Evolutionary conservation across 495 filamentous ascomycete species (phyloP), one percentile per base, ranked within the genome.

Genomic region (Bombardia bombarda): DNA sequence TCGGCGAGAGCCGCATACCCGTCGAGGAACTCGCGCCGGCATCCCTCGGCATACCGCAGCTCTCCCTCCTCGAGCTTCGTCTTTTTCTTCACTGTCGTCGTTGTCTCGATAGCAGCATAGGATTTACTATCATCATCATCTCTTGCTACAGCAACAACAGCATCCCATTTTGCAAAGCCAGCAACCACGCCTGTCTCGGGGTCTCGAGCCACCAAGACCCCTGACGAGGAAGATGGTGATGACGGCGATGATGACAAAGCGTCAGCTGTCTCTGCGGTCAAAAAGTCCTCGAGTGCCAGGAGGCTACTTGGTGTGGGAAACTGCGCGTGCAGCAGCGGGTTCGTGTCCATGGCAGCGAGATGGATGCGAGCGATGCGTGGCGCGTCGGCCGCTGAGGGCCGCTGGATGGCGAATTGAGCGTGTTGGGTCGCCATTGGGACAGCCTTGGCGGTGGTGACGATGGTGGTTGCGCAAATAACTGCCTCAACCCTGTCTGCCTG

Each of bases 321-420:
- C 38, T 73, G 69, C 1, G 52, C 61, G 47, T 64, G 59, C 4
- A 70, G 53, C 22, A 72, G 44, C 6, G 44, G 45, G 37, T 72
- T 72, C 33, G 53, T 32, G 30, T 59, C 51, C 57, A 73, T 72
- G 22, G 69, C 67, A n/a, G 50, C 41, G 19, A 68, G 47, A 31
- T 72, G 68, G 26, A 70, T 60, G 21, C 51, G 52, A 7, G 66
- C 65, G 38, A 73, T 67, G 25, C 58, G 52, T n/a, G 53, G 36
- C n/a, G 61, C 67, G 43, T 68, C 63, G 14, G n/a, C n/a, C n/a
- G n/a, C n/a, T n/a, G n/a, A n/a, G n/a, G n/a, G n/a, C n/a, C n/a
- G n/a, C n/a, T n/a, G n/a, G n/a, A n/a, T n/a, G n/a, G n/a, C n/a
- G n/a, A n/a, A n/a, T n/a, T n/a, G n/a, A n/a, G n/a, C n/a, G n/a